These are phyloP conservation scores for Colletotrichum filicis DNA, from an alignment of 2,329 filamentous ascomycete genomes.

Conservation along the genomic window DNA sequence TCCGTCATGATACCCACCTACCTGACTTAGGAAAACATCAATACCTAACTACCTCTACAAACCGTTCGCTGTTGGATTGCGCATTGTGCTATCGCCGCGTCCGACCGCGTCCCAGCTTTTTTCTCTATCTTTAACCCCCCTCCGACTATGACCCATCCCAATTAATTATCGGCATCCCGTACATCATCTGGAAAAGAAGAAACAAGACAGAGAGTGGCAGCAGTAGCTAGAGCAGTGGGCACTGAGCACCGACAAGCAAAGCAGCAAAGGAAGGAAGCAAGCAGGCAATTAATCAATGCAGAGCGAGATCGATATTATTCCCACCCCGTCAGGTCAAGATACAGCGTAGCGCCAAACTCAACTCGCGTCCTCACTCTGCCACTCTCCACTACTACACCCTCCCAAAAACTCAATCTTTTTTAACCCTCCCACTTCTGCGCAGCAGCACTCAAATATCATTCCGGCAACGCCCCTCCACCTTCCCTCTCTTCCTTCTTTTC, in stretches of 20 bases:
- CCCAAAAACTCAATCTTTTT: conserved; percentile 14
- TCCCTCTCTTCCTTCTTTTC: background rate
- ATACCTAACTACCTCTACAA: background rate
- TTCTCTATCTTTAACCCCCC: background rate
- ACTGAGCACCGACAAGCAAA: background rate
- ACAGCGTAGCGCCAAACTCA: conserved; percentile 22
- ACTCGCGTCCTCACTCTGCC: conserved; percentile 1
- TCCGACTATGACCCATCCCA: background rate
- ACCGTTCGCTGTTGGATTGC: background rate
- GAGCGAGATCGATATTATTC: background rate
- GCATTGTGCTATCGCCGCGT: background rate
- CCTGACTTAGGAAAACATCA: background rate
- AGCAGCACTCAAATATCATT: conserved; percentile 18
- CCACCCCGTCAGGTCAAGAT: background rate
- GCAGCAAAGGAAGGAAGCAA: background rate
- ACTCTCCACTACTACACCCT: background rate
- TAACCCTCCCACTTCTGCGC: background rate
- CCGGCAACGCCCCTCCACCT: conserved; percentile 15
- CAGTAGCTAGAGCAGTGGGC: background rate
- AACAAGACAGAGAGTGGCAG: background rate
- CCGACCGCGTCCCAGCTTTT: conserved; percentile 20
- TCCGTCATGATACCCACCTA: conserved; percentile 25
- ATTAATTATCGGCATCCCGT: background rate
- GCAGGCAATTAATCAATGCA: background rate
- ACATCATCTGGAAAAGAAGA: background rate